Base-by-base conservation (phyloP, 495 filamentous ascomycete genomes). In the Ramalina intermedia region DNA sequence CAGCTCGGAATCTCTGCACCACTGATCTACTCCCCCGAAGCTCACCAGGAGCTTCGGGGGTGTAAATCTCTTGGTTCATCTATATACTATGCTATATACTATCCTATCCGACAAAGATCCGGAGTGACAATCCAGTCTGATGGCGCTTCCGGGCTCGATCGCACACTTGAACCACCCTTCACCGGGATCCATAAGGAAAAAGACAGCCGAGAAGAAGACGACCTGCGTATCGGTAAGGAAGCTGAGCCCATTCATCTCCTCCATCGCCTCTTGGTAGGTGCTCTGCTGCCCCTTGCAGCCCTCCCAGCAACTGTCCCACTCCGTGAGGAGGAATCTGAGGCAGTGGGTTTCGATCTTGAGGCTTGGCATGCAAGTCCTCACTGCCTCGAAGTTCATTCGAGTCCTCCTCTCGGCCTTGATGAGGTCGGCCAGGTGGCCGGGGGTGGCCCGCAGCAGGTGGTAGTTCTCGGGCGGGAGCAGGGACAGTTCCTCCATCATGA, bases 221-320 rank as follows among this genome's bases (percentile, higher is more conserved):
- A 37, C 41, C 47, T 14, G 41, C 11, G 20, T 17, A 4, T 24
- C 23, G 43, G 14, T 21, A n/a, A 14, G 43, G 23, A 5, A 27
- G 43, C 2, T 21, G 43, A 24, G 43, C 21, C 24, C 51, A 37
- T 14, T 54, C 50, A 33, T 46, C 49, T 16, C 45, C 41, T 17
- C 45, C 33, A 24, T 24, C 23, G 23, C 6, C 23, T 24, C 23
- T 24, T 24, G 23, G 23, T 24, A 24, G 3, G 23, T 3, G 23
- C 4, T 6, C 23, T 24, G 23, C 6, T 24, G 23, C 23, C 23
- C 23, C 73, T 78, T 87, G 69, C 88, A 95, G 3, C 88, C 88
- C 59, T 90, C 87, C 87, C 87, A 95, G 68, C 88, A 95, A 41
- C 89, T 81, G 52, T 84, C 76, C 88, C 88, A 95, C 62, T 95